Evolutionary conservation across 164 flowering plant species (phyloP).

Genomic region (Chimonanthus salicifolius): DNA sequence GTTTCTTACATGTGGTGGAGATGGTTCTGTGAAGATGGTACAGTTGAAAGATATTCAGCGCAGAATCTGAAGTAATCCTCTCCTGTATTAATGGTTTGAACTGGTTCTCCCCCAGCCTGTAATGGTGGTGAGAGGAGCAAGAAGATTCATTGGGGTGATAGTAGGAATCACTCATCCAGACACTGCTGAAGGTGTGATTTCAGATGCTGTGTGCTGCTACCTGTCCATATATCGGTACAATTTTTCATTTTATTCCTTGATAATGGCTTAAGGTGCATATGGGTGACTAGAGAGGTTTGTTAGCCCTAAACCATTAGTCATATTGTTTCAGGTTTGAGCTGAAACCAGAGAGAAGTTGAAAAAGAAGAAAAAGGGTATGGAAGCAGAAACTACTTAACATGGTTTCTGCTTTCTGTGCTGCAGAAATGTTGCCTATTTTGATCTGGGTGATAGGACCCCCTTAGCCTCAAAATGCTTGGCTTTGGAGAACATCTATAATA

Average conservation of each 20-base stretch:
- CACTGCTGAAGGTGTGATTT: not conserved
- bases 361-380: not conserved
- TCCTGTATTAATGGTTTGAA: not conserved
- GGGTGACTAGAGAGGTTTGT: not conserved
- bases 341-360: not conserved
- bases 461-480: not conserved
- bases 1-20: constrained; percentile 94
- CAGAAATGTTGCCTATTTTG: not conserved
- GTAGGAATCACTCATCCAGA: not conserved
- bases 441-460: not conserved
- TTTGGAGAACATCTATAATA: not conserved
- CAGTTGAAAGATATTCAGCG: constrained; percentile 30
- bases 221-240: not conserved
- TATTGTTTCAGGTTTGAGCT: not conserved
- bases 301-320: not conserved
- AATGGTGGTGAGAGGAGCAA: not conserved
- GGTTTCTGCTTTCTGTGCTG: not conserved
- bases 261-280: not conserved
- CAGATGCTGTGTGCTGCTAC: not conserved
- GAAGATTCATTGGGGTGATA: not conserved
- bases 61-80: not conserved
- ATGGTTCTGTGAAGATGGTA: constrained; percentile 70
- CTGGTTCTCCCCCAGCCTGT: not conserved
- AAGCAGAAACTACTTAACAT: not conserved
- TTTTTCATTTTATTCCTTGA: not conserved